Evolutionary conservation across 495 filamentous ascomycete genomes (phyloP).

Genomic region (Emericellopsis terricola): DNA sequence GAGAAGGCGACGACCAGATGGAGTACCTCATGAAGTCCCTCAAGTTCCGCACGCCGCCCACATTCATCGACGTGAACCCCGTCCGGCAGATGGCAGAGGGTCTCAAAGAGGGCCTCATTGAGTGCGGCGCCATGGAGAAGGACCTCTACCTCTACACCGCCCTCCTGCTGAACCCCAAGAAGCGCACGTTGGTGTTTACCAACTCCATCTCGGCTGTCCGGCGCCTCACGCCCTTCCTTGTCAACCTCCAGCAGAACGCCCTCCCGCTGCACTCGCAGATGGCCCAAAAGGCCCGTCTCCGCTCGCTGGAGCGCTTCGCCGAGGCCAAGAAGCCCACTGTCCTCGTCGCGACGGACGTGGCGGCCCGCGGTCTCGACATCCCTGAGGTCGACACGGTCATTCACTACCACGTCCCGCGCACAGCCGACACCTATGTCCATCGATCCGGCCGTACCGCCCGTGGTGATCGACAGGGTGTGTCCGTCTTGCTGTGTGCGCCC

Average conservation of each 20-base stretch:
- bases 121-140: constrained; percentile 88
- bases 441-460: constrained; percentile 90
- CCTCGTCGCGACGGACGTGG: constrained; percentile 87
- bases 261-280: constrained; percentile 79
- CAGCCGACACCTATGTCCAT: constrained; percentile 89
- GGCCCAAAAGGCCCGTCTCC: constrained; percentile 89
- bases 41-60: constrained; percentile 69
- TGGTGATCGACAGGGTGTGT: constrained; percentile 55
- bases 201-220: constrained; percentile 91
- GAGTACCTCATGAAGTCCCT: constrained; percentile 83
- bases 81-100: constrained; percentile 67
- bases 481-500: constrained; percentile 74
- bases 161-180: constrained; percentile 63
- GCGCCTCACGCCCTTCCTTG: constrained; percentile 68
- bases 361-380: constrained; percentile 92
- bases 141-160: constrained; percentile 88
- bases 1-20: constrained; percentile 54
- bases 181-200: constrained; percentile 72
- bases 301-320: constrained; percentile 56
- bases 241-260: constrained; percentile 62
- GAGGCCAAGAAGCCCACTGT: constrained; percentile 32
- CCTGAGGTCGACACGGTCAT: constrained; percentile 69
- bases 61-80: constrained; percentile 84
- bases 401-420: constrained; percentile 87
- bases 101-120: constrained; percentile 77